Evolutionary conservation across 1,284 basidiomycete species (phyloP), one percentile per base, ranked within the genome.

Genomic region (Austroboletus rostrupii): DNA sequence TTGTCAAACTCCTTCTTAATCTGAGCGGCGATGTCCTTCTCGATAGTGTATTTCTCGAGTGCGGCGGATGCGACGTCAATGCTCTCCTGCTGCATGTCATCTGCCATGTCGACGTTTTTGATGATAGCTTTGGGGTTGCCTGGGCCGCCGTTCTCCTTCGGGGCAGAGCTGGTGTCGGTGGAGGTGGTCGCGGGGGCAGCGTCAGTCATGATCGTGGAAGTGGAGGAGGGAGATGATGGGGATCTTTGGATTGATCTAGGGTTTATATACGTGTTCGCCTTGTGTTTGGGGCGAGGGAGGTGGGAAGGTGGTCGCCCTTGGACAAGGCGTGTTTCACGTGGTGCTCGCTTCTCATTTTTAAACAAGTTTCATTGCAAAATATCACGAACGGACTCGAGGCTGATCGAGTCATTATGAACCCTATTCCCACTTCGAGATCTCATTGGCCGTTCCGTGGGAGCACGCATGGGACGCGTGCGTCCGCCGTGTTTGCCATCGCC

Each of bases 1-100:
- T 84, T 78, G 78, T 99, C 95, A 70, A 97, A 93, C 73, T 96
- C 92, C 71, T 95, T 92, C 81, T 99, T 99, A 79, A 97, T 90
- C 71, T 92, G 86, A 36, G 95, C 93, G 13, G 95, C 96, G 67
- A 98, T 94, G 71, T 99, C 92, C 74, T 97, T 97, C 77, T 97
- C 95, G 72, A 97, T 89, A 68, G 81, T 87, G 74, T 88, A 93
- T 70, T 92, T 90, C 58, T 92, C 87, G 65, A 98, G 79, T 1
- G 94, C 92, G 23, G 83, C 79, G 17, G 81, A 81, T 26, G 93
- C 87, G 61, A 93, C 84, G 64, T 97, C 91, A 60, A 98, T 87
- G 57, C 85, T 85, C 70, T 90, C 86, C 70, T 91, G 85, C 72
- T 97, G 94, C 92, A 97, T 92, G 62, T 97, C 92, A 55, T 97